These are phyloP conservation scores for Ricinus communis DNA, from an alignment of 345 rosid species.

Conservation along the genomic window DNA sequence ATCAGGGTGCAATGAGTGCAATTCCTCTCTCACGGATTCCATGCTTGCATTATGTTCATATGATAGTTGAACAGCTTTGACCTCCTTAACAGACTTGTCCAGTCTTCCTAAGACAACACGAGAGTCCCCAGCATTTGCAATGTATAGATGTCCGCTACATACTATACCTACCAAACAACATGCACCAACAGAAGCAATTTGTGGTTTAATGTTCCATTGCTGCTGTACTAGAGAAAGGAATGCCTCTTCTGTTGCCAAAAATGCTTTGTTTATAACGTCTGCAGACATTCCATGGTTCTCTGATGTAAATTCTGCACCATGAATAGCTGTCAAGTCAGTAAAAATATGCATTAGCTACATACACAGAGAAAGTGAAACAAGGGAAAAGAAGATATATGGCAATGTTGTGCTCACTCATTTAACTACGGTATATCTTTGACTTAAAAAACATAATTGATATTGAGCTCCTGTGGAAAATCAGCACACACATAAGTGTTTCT, in stretches of 20 bases:
- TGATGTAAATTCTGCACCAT: slow-evolving; percentile 75
- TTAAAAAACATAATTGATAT: not conserved
- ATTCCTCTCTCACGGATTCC: slow-evolving; percentile 89
- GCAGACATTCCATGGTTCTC: slow-evolving; percentile 85
- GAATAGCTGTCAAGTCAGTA: slow-evolving; percentile 46
- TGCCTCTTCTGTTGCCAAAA: slow-evolving; percentile 84
- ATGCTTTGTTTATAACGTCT: slow-evolving; percentile 76
- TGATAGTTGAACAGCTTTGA: slow-evolving; percentile 84
- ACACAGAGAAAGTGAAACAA: slow-evolving; percentile 8
- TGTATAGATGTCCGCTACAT: slow-evolving; percentile 70
- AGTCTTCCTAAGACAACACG: slow-evolving; percentile 78
- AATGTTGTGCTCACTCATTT: not conserved
- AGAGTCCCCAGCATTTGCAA: slow-evolving; percentile 97
- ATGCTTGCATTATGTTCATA: slow-evolving; percentile 84
- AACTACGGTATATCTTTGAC: not conserved
- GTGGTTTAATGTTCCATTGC: slow-evolving; percentile 70
- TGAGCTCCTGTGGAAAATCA: not conserved
- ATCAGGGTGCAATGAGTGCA: slow-evolving; percentile 82
- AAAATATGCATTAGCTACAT: slow-evolving; percentile 37
- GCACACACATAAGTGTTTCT: not conserved
- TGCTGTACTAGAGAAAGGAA: slow-evolving; percentile 72
- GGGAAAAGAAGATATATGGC: not conserved
- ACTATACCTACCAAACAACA: slow-evolving; percentile 90
- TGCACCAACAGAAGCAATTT: slow-evolving; percentile 91
- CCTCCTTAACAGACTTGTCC: slow-evolving; percentile 48